Evolutionary conservation across 495 filamentous ascomycete species (phyloP).

Genomic region (Penicillium simplicissimum): DNA sequence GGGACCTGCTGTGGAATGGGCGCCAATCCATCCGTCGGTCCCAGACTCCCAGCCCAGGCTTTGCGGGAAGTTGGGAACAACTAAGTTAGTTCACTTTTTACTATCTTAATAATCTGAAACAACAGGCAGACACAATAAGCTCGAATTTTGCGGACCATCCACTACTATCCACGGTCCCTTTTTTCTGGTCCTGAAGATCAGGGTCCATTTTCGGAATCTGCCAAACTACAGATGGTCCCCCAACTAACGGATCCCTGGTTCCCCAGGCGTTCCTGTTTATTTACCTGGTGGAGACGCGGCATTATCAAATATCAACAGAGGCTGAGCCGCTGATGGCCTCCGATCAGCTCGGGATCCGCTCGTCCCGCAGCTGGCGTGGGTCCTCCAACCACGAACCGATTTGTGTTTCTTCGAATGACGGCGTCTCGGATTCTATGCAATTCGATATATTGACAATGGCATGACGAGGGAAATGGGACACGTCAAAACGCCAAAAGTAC

Average conservation of each 20-base stretch:
- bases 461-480: constrained; percentile 12
- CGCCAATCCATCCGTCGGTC: not conserved
- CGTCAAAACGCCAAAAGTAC: constrained; percentile 25
- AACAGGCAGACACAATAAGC: not conserved
- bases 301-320: constrained; percentile 3
- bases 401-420: constrained; percentile 2
- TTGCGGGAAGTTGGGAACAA: not conserved
- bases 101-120: not conserved
- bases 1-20: not conserved
- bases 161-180: not conserved
- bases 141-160: not conserved
- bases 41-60: not conserved
- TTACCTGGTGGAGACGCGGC: not conserved
- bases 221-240: no score
- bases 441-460: constrained; percentile 11
- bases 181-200: not conserved
- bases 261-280: constrained; percentile 1
- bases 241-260: not conserved
- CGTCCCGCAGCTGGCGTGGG: constrained; percentile 23
- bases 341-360: constrained; percentile 16
- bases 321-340: not conserved
- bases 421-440: constrained; percentile 15
- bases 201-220: not conserved
- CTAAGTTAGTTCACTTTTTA: no score
- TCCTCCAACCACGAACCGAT: not conserved